phyloP scores from a whole-genome alignment of 331 rosid genomes.

The Malus hybrid region DNA sequence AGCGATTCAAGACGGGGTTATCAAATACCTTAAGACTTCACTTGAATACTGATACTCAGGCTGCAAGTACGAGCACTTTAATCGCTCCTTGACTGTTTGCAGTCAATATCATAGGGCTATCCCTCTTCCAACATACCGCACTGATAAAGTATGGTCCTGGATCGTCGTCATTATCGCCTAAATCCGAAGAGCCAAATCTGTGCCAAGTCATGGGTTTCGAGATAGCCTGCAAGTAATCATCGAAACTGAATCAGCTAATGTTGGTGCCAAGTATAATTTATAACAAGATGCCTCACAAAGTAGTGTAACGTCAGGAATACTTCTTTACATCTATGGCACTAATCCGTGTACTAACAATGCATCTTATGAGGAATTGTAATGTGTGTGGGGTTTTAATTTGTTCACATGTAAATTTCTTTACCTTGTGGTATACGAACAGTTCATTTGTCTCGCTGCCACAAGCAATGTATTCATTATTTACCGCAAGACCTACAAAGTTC shows the following conservation, averaged over 20 bases:
- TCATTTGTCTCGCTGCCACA: conserved; percentile 32
- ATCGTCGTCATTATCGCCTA: conserved; percentile 1
- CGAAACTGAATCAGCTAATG: neutral
- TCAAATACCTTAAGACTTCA: neutral
- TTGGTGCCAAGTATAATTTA: neutral
- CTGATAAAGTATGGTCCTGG: conserved; percentile 20
- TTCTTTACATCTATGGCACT: too few species aligned
- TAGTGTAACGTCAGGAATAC: too few species aligned
- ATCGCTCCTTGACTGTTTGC: conserved; percentile 25
- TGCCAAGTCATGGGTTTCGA: conserved; percentile 21
- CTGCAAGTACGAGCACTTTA: conserved; percentile 20
- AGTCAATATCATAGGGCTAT: conserved; percentile 16
- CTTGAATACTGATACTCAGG: conserved; percentile 2
- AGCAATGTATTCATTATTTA: conserved; percentile 16
- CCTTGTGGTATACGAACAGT: conserved; percentile 29
- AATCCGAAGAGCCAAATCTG: conserved; percentile 6
- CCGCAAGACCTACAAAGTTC: conserved; percentile 24
- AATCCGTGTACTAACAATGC: too few species aligned
- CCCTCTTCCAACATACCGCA: conserved; percentile 25
- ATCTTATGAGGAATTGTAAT: neutral
- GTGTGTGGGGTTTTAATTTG: neutral
- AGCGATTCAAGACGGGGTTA: neutral
- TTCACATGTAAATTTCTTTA: neutral
- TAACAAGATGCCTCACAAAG: neutral
- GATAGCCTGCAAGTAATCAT: conserved; percentile 15